Evolutionary conservation across 1,139 yeast genomes (phyloP).

Genomic region (Saccharomyces hybrid): DNA sequence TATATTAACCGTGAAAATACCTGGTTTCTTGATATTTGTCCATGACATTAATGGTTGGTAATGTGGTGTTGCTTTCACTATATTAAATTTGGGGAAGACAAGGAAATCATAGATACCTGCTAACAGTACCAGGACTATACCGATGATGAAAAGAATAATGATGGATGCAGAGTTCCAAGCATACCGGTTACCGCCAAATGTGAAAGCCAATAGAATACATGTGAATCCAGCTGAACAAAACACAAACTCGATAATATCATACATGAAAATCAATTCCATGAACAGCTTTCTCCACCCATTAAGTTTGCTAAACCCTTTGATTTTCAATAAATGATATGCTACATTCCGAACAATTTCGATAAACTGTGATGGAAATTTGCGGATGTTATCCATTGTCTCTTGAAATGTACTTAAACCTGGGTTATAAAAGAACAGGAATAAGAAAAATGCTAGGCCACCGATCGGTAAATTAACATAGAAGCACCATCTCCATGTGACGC

Average conservation of each 20-base stretch:
- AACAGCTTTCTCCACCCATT: conserved; percentile 7
- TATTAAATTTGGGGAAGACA: conserved; percentile 11
- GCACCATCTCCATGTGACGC: conserved; percentile 73
- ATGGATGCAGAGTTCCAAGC: conserved; percentile 52
- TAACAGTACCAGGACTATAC: conserved; percentile 39
- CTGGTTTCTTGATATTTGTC: conserved; percentile 13
- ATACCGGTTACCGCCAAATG: conserved; percentile 45
- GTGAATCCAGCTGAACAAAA: conserved; percentile 39
- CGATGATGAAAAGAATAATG: conserved; percentile 47
- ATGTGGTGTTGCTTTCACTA: conserved; percentile 7
- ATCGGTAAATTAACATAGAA: conserved; percentile 66
- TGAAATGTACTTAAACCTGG: conserved; percentile 32
- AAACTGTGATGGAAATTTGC: not conserved
- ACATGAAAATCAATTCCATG: conserved; percentile 12
- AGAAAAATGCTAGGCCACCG: conserved; percentile 48
- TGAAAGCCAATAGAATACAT: conserved; percentile 42
- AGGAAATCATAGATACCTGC: conserved; percentile 36
- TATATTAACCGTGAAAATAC: conserved; percentile 16
- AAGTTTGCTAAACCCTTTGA: conserved; percentile 2
- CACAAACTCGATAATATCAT: conserved; percentile 46
- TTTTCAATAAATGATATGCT: not conserved
- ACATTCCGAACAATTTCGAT: not conserved
- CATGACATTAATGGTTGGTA: conserved; percentile 22
- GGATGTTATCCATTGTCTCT: not conserved
- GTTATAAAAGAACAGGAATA: conserved; percentile 44